Evolutionary conservation across 2,329 filamentous ascomycete species (phyloP).

Genomic region (Apiospora malaysiana): DNA sequence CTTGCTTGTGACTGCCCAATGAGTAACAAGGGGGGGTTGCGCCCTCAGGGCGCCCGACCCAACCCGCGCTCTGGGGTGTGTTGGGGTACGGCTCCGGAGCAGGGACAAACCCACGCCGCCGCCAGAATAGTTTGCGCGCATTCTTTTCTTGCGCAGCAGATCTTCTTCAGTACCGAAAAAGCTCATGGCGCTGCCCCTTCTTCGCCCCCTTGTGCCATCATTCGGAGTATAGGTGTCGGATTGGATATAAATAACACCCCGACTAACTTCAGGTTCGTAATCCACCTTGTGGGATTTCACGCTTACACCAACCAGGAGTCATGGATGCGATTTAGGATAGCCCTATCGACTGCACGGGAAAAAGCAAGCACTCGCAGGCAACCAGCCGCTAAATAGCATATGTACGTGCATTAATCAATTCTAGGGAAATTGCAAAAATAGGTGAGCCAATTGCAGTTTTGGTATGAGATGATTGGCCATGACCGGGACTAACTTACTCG

Average conservation of each 20-base stretch:
- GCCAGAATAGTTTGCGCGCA: background rate
- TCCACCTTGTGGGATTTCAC: background rate
- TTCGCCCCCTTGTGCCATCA: background rate
- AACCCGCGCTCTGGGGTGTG: background rate
- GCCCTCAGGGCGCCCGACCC: slow-evolving; percentile 12
- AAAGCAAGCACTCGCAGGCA: slow-evolving; percentile 2
- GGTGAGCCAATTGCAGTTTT: slow-evolving; percentile 14
- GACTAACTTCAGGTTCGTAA: background rate
- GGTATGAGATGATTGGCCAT: slow-evolving; percentile 6
- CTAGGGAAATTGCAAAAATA: slow-evolving; percentile 15
- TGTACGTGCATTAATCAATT: slow-evolving; percentile 12
- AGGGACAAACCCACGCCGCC: background rate
- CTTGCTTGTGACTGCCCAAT: slow-evolving; percentile 8
- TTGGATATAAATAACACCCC: background rate
- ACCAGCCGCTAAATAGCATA: background rate
- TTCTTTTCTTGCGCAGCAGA: background rate
- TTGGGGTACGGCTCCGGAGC: background rate
- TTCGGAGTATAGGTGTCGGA: background rate
- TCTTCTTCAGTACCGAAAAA: background rate
- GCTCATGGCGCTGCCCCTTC: background rate
- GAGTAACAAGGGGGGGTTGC: slow-evolving; percentile 8
- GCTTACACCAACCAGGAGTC: background rate
- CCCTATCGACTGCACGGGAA: background rate
- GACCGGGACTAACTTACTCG: background rate
- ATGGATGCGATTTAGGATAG: background rate